Evolutionary conservation across 1,139 yeast species (phyloP), one percentile per base, ranked within the genome.

Genomic region (Waltiozyma solani): DNA sequence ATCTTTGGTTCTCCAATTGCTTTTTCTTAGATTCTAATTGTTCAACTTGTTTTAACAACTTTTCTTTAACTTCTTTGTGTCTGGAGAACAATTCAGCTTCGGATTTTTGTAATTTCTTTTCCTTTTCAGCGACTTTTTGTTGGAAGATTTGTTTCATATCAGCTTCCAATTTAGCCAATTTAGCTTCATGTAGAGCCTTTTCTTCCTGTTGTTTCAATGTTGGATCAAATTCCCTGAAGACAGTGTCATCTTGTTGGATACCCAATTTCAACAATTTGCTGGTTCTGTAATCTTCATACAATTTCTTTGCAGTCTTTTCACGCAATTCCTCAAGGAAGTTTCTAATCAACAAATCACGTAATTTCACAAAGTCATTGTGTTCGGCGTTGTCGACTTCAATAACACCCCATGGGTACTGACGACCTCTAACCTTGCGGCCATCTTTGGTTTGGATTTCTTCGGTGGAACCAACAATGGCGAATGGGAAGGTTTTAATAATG

Each of bases 131-230:
- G 31, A 93, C 98, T 68, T 91, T 93, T 59, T 85, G 94, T 65
- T 89, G 96, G 77, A 93, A 93, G 42, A 93, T 96, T 22, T 80
- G 73, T 68, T 91, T 89, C 97, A 93, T 87, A 65, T 91, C 97
- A 29, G 87, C 76, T 66, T 93, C 98, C 82, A 93, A 78, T 67
- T 86, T 87, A 44, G 91, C 81, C 53, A 93, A 72, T 58, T 91
- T 86, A 44, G 95, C 95, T 64, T 87, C 96, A 59, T 91, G 97
- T 54, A 86, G 70, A 33, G 84, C 79, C 55, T 86, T 80, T 64
- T 91, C 98, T 64, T 91, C 97, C 62, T 84, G 95, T 63, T 85
- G 95, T 65, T 86, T 85, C 49, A 84, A 73, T 42, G 83, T 77
- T 30, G 98, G 98, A 61, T 91, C 96, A 56, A 87, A 87, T 60